Evolutionary conservation across 768 basidiomycete genomes (phyloP).

Genomic region (Auricularia cornea): DNA sequence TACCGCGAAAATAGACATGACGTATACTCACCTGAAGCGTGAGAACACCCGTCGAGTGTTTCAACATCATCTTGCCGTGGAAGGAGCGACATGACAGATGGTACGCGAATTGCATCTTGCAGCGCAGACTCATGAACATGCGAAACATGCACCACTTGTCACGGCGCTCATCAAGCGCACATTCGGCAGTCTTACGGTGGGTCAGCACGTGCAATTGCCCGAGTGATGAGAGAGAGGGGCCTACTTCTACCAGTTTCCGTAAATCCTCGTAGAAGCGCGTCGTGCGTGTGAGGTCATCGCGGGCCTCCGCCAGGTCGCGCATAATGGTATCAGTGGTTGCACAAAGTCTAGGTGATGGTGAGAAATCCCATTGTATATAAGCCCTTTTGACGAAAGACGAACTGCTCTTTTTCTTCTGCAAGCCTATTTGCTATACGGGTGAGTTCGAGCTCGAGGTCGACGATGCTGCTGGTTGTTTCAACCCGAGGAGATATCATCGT

Average conservation of each 20-base stretch:
- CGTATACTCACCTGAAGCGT: conserved; percentile 29
- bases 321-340: conserved; percentile 72
- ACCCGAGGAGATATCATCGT: no score
- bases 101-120: conserved; percentile 73
- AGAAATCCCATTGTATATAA: conserved; percentile 1
- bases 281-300: conserved; percentile 50
- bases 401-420: no score
- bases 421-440: no score
- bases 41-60: conserved; percentile 57
- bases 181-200: conserved; percentile 47
- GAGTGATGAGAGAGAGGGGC: conserved; percentile 3
- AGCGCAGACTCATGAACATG: conserved; percentile 70
- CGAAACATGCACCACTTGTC: conserved; percentile 82
- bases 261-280: conserved; percentile 57
- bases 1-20: no score
- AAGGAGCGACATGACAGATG: conserved; percentile 83
- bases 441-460: no score
- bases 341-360: conserved; percentile 49
- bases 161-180: conserved; percentile 58
- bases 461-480: no score
- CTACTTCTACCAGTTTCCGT: conserved; percentile 55
- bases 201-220: neutral
- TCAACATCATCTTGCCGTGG: conserved; percentile 80
- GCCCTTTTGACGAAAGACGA: neutral
- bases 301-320: conserved; percentile 56